These are phyloP conservation scores for Xylariaceae sp. DNA, from an alignment of 2,329 filamentous ascomycete species.

Conservation along the genomic window DNA sequence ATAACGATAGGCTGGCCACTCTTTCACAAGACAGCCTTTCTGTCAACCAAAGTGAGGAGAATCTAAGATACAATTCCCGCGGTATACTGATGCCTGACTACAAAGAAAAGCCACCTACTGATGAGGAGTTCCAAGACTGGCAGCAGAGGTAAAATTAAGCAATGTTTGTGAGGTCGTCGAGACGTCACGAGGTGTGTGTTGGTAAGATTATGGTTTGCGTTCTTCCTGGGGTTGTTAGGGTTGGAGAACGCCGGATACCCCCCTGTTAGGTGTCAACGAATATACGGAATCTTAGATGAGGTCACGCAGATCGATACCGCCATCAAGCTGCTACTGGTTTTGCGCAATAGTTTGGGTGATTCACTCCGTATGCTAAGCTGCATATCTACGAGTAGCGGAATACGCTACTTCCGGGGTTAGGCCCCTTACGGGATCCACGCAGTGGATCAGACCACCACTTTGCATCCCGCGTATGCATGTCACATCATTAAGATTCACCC, in stretches of 20 bases:
- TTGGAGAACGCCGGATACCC: slow-evolving; percentile 6
- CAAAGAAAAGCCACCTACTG: background rate
- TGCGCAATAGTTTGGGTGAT: too few relatives aligned
- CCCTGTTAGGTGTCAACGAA: too few relatives aligned
- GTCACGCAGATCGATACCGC: too few relatives aligned
- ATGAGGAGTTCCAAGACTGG: background rate
- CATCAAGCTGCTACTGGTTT: too few relatives aligned
- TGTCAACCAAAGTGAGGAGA: background rate
- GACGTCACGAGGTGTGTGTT: background rate
- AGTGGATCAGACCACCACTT: too few relatives aligned
- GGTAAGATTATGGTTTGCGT: background rate
- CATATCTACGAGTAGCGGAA: too few relatives aligned
- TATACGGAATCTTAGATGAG: too few relatives aligned
- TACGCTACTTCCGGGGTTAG: too few relatives aligned
- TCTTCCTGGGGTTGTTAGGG: background rate
- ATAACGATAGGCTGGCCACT: background rate
- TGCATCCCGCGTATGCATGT: too few relatives aligned
- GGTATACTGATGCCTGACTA: background rate
- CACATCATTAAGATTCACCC: too few relatives aligned
- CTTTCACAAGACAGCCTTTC: background rate
- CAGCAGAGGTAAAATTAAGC: background rate
- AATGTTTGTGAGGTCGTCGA: background rate
- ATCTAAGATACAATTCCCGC: background rate
- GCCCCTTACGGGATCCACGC: too few relatives aligned
- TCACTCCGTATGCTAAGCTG: too few relatives aligned